Evolutionary conservation across 805 yeast species (phyloP).

Genomic region (Yarrowia sp.): DNA sequence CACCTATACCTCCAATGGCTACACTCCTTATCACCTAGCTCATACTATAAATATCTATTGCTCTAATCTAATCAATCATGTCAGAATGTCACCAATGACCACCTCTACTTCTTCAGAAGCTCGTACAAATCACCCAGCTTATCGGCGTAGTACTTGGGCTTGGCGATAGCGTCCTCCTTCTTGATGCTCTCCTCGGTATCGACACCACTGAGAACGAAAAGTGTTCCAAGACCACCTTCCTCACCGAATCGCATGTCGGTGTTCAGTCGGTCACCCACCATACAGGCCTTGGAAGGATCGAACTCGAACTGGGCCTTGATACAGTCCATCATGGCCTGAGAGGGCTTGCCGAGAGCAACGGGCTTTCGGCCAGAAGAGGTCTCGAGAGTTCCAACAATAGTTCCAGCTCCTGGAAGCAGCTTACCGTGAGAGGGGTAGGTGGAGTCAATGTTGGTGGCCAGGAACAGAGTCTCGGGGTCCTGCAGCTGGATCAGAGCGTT

Average conservation of each 20-base stretch:
- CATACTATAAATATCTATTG: not conserved
- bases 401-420: constrained; percentile 94
- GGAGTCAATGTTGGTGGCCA: constrained; percentile 94
- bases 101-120: constrained; percentile 45
- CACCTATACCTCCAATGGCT: no score
- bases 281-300: constrained; percentile 67
- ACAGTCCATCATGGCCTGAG: constrained; percentile 86
- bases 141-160: constrained; percentile 73
- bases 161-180: constrained; percentile 52
- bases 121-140: constrained; percentile 81
- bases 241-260: constrained; percentile 94
- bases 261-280: constrained; percentile 95
- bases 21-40: no score
- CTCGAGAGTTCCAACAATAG: constrained; percentile 79
- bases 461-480: constrained; percentile 68
- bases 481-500: constrained; percentile 80
- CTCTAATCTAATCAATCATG: not conserved
- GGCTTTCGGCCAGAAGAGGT: constrained; percentile 83
- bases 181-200: constrained; percentile 73
- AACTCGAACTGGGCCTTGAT: constrained; percentile 70
- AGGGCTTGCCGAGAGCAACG: constrained; percentile 92
- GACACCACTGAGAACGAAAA: constrained; percentile 90
- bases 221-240: constrained; percentile 84
- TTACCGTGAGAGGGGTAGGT: constrained; percentile 90
- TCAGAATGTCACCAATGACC: no score